phyloP scores from a whole-genome alignment of 257 asterid species.

The Cruciata laevipes region DNA sequence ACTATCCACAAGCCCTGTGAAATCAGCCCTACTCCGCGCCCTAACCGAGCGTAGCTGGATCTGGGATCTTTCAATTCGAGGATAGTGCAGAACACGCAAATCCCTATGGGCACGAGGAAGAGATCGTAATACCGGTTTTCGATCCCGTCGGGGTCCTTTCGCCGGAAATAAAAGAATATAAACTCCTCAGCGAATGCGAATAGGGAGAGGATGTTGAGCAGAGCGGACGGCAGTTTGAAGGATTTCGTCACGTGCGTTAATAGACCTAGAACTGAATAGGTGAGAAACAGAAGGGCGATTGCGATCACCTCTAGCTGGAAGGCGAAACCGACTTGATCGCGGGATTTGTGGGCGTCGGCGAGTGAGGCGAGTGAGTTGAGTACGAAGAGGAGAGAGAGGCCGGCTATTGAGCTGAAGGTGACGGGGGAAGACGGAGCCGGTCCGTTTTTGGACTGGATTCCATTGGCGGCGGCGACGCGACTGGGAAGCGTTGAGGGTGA shows the following conservation, averaged over 20 bases:
- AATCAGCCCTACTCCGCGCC: constrained; percentile 70
- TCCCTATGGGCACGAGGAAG: constrained; percentile 56
- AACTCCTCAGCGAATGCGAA: constrained; percentile 86
- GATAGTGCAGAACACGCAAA: constrained; percentile 67
- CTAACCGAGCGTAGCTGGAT: constrained; percentile 44
- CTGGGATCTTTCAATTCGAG: constrained; percentile 55
- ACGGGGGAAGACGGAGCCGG: constrained; percentile 35
- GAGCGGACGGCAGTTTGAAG: constrained; percentile 32
- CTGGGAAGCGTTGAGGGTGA: constrained; percentile 10
- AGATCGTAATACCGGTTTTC: constrained; percentile 84
- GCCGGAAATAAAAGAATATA: constrained; percentile 55
- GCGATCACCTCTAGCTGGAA: constrained; percentile 67
- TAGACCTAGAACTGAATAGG: constrained; percentile 59
- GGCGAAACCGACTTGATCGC: constrained; percentile 55
- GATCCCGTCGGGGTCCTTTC: constrained; percentile 75
- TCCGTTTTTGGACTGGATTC: constrained; percentile 15
- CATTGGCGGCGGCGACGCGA: constrained; percentile 13
- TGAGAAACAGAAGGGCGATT: constrained; percentile 46
- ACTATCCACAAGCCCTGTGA: constrained; percentile 83
- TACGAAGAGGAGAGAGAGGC: constrained; percentile 47
- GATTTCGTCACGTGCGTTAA: constrained; percentile 28
- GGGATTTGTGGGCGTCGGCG: constrained; percentile 49
- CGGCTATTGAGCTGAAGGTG: constrained; percentile 46
- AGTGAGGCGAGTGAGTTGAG: constrained; percentile 59
- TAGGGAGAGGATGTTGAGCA: constrained; percentile 46